Percentiles rank a stretch among this genome's conserved stretches.
These are phyloP conservation scores for Benincasa hispida DNA, from an alignment of 306 rosid species.

Conservation along the genomic window DNA sequence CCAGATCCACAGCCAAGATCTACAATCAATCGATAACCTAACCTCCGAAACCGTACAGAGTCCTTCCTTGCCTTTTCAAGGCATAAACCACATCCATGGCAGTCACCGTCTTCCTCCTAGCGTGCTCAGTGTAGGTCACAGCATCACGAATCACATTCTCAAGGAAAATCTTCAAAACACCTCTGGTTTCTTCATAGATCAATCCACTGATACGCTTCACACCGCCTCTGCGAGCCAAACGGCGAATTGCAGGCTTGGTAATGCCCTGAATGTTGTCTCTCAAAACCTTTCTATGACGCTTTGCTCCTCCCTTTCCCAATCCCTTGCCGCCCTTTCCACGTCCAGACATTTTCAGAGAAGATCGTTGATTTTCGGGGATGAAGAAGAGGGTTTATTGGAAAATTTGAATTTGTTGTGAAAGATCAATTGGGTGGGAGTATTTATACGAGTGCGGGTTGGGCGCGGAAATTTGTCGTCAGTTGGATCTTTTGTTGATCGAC, in stretches of 20 bases:
- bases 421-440: too few species aligned
- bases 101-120: conserved; percentile 36
- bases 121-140: conserved; percentile 38
- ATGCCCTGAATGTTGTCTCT: conserved; percentile 45
- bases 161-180: conserved; percentile 32
- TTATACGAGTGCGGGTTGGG: too few species aligned
- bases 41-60: conserved; percentile 40
- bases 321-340: conserved; percentile 60
- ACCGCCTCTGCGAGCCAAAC: conserved; percentile 38
- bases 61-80: conserved; percentile 38
- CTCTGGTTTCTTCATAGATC: conserved; percentile 38
- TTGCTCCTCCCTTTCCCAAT: conserved; percentile 48
- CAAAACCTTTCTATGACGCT: conserved; percentile 40
- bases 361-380: too few species aligned
- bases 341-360: conserved; percentile 26
- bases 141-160: conserved; percentile 43
- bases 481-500: neutral
- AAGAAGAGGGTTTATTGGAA: too few species aligned
- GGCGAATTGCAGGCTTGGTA: conserved; percentile 44
- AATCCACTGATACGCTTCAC: conserved; percentile 43
- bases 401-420: neutral
- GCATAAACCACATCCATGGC: conserved; percentile 43
- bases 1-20: neutral
- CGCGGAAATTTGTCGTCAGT: neutral
- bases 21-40: neutral